Conservation (phyloP, 257 asterid genomes). For the Scutellaria minor region DNA sequence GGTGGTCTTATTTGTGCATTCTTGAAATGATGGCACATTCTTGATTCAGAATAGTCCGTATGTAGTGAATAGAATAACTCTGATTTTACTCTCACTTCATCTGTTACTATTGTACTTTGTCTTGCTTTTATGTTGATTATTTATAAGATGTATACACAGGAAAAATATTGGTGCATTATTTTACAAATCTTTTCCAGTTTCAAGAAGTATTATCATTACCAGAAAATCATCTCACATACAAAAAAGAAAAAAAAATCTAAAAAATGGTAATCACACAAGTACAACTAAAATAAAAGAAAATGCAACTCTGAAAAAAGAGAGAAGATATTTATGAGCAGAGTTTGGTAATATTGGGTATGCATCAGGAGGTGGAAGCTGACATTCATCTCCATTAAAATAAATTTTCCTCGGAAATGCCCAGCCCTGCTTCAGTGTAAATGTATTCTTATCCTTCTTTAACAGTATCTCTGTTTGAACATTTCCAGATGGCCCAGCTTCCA, state of each 20-base stretch:
- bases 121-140: too few relatives aligned
- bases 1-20: conserved; percentile 31
- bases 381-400: conserved; percentile 78
- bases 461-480: conserved; percentile 74
- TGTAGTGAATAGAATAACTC: too few relatives aligned
- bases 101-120: too few relatives aligned
- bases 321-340: conserved; percentile 36
- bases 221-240: neutral
- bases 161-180: too few relatives aligned
- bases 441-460: conserved; percentile 55
- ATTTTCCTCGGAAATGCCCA: conserved; percentile 73
- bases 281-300: conserved; percentile 27
- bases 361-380: conserved; percentile 72
- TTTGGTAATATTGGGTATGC: conserved; percentile 62
- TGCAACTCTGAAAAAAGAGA: conserved; percentile 36
- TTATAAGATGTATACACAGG: too few relatives aligned
- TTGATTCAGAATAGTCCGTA: neutral
- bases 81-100: too few relatives aligned
- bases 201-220: too few relatives aligned
- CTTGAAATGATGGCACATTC: neutral
- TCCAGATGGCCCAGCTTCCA: conserved; percentile 72
- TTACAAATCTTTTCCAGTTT: too few relatives aligned
- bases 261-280: neutral
- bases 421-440: conserved; percentile 59
- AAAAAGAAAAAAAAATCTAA: neutral